These are phyloP conservation scores for Clitopilus passeckerianus DNA, from an alignment of 768 basidiomycete genomes.

Conservation along the genomic window DNA sequence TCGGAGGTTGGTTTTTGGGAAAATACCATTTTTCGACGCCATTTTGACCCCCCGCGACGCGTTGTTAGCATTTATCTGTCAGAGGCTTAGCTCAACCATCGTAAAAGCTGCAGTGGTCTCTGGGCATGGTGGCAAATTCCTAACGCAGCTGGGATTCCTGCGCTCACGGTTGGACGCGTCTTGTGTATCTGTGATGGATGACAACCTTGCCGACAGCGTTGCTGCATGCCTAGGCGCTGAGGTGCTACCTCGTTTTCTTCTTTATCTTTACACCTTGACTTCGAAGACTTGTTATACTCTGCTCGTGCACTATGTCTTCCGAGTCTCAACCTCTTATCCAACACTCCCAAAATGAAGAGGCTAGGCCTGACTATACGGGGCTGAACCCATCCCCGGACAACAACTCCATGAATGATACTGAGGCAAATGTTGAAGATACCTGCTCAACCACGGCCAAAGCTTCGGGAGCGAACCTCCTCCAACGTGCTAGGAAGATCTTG, in stretches of 20 bases:
- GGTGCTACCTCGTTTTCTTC: not conserved
- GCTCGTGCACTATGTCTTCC: not conserved
- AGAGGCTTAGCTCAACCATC: too few relatives aligned
- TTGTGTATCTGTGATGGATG: too few relatives aligned
- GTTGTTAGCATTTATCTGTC: too few relatives aligned
- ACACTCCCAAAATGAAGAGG: not conserved
- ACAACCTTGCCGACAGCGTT: not conserved
- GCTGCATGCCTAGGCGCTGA: not conserved
- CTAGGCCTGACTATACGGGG: not conserved
- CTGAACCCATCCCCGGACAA: not conserved
- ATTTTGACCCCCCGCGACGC: too few relatives aligned
- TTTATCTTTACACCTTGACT: not conserved
- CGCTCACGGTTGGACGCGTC: too few relatives aligned
- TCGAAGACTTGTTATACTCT: not conserved
- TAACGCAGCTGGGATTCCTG: too few relatives aligned
- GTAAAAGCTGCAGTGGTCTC: too few relatives aligned
- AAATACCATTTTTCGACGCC: too few relatives aligned
- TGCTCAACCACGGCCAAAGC: not conserved
- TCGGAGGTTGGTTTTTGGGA: too few relatives aligned
- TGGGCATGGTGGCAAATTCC: too few relatives aligned
- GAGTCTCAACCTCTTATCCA: not conserved
- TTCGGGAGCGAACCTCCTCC: not conserved
- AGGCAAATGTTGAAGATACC: not conserved
- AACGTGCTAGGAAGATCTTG: slow-evolving; percentile 11
- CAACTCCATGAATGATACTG: too few relatives aligned